Evolutionary conservation across 306 rosid genomes (phyloP), one percentile per base, ranked within the genome.

Genomic region (Cucurbita ficifolia): DNA sequence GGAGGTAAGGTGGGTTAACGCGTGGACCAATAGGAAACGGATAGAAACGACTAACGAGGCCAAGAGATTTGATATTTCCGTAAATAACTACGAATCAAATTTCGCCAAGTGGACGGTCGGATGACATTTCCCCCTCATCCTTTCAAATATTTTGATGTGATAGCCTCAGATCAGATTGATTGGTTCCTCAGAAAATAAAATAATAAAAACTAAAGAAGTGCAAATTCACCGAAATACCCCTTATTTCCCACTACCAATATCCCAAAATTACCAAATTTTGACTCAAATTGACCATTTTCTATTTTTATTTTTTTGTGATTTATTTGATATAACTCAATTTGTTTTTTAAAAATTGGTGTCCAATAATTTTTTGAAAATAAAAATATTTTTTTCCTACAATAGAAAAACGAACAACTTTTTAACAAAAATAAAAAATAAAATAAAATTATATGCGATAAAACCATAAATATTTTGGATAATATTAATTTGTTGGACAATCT

Each of bases 41-140:
- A 73, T 55, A 73, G 52, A 53, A 43, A 73, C 53, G 53, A 73
- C 33, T 29, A 29, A 29, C 33, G 33, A 42, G 56, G 16, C 57
- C 57, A 14, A 45, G 56, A 16, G 73, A 45, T 48, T 69, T 48
- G 57, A 69, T 8, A 45, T 48, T 46, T 21, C 73, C 43, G 16
- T 46, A 69, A 69, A 46, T 48, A 33, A 3, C 13, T 0, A 0
- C 22, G 0, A 69, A 69, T 29, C 9, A 73, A 3, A 14, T 12
- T 11, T 4, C 6, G 67, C 18, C 76, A 55, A 73, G 13, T 73
- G 76, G 76, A 73, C 76, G 64, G 67, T 21, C 22, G 4, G 76
- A 55, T 55, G 3, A 0, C 10, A 40, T 17, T 63, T 9, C 3
- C 17, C 4, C 9, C 5, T 42, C 70, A 5, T 40, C 10, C 5